Evolutionary conservation across 2,329 filamentous ascomycete genomes (phyloP), one percentile per base, ranked within the genome.

Genomic region (Grosmannia clavigera): DNA sequence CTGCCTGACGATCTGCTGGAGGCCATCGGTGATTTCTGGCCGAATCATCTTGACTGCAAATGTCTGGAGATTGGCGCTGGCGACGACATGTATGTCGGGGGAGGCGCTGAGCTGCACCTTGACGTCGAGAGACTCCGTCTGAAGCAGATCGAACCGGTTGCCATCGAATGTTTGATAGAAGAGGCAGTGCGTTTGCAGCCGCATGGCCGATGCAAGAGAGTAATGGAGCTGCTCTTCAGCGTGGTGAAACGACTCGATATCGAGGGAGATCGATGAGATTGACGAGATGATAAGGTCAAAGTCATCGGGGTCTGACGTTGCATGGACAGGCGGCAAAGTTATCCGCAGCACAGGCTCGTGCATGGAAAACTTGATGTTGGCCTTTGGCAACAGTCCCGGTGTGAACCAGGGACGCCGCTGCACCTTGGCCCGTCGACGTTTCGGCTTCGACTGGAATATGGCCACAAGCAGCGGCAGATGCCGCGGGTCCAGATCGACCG

Each of bases 291-390:
- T 87, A 35, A 99, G 80, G 69, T 99, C 94, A 66, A 94, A 97
- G 65, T 97, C 92, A 62, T 91, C 89, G 0, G 84, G 79, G 31
- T 85, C 81, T 50, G 79, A 75, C 2, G 75, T 76, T 59, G 80
- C 79, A 62, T 87, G 82, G 63, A 94, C 83, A 0, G 92, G 86
- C 5, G 92, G 92, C 5, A 99, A 77, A 9, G 92, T 85, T 64
- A 99, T 92, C 66, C 95, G 85, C 64, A 97, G 71, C 19, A 99
- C 95, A 1, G 94, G 94, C 70, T 99, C 94, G 68, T 99, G 94
- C 73, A 99, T 88, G 0, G 94, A 96, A 50, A 97, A 85, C 69
- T 97, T 99, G 71, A 97, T 87, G 67, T 82, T 95, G 0, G 92
- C 88, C 74, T 97, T 97, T 1, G 94, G 94, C 10, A 99, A 77